Base-by-base conservation (phyloP, 2,329 filamentous ascomycete species). In the Chaetomiaceae sp. region DNA sequence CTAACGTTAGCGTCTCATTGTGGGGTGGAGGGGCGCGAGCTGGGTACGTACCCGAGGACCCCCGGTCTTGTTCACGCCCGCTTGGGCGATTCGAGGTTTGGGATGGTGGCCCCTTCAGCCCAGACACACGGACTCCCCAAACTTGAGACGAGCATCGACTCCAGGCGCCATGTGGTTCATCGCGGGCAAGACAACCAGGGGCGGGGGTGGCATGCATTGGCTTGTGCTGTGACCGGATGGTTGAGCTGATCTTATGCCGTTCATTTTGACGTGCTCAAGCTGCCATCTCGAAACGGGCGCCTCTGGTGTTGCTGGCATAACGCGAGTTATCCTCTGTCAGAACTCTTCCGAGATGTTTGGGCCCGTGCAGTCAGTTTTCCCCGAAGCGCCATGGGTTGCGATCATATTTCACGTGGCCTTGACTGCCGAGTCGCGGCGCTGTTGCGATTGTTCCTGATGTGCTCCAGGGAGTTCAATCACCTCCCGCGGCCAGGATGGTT, bases 191-290 rank as follows among this genome's bases (percentile, higher is more conserved):
- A 65, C 64, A 62, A 59, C 66, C 66, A 66, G 58, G 58, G 53
- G 53, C 66, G 66, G 58, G 58, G 53, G 53, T 51, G 54, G 50
- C 57, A 21, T 61, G 62, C 62, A 51, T 64, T 62, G 62, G 62
- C 60, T 64, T 62, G 62, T 68, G 68, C 70, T 73, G 70, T 68
- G 70, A 74, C 72, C 71, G 72, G 71, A 72, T 69, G 68, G 66
- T 65, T 66, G 61, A 70, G 68, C 60, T 70, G 66, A 69, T 73
- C 66, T 73, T 71, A 72, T 73, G 71, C 71, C 71, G 70, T 68
- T 62, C 65, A 58, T 63, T 60, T 52, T 55, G 42, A 55, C 60
- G 59, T 60, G 52, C 27, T 55, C 54, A 55, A 58, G 41, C 58
- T 58, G 55, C 51, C 58, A 61, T 62, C 59, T 58, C 60, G 60